These are phyloP conservation scores for Cladosporium sp. DNA, from an alignment of 2,329 filamentous ascomycete species.

Conservation along the genomic window DNA sequence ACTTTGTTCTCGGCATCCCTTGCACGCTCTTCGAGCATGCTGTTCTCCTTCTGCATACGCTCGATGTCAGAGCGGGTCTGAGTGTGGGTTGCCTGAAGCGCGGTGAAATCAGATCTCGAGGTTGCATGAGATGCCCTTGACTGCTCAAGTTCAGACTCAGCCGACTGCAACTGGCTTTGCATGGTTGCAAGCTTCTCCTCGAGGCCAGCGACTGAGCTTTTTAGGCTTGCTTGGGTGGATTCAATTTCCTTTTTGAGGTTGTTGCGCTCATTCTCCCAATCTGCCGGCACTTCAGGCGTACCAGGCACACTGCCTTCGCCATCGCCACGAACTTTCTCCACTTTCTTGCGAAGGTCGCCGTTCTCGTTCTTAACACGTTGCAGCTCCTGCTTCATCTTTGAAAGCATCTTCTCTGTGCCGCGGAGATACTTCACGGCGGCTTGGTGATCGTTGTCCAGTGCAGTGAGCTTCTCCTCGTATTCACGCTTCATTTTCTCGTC, in stretches of 20 bases:
- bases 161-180: conserved; percentile 63
- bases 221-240: conserved; percentile 64
- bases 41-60: conserved; percentile 77
- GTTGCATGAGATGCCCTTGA: conserved; percentile 49
- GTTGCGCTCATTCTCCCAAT: conserved; percentile 73
- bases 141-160: conserved; percentile 65
- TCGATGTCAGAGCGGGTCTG: conserved; percentile 66
- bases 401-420: conserved; percentile 98
- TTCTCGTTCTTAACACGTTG: conserved; percentile 87
- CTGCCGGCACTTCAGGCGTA: conserved; percentile 46
- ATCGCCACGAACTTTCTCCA: conserved; percentile 44
- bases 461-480: conserved; percentile 88
- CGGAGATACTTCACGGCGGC: conserved; percentile 97
- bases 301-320: conserved; percentile 24
- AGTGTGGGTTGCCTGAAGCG: conserved; percentile 37
- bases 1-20: conserved; percentile 91
- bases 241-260: conserved; percentile 65
- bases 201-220: conserved; percentile 60
- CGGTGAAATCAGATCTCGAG: conserved; percentile 48
- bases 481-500: conserved; percentile 82
- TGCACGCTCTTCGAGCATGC: conserved; percentile 74
- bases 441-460: conserved; percentile 95
- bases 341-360: conserved; percentile 71
- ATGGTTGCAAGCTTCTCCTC: conserved; percentile 68
- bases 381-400: conserved; percentile 97